Evolutionary conservation across 352 stramenopile genomes (phyloP).

Genomic region (Phytophthora hibernalis): DNA sequence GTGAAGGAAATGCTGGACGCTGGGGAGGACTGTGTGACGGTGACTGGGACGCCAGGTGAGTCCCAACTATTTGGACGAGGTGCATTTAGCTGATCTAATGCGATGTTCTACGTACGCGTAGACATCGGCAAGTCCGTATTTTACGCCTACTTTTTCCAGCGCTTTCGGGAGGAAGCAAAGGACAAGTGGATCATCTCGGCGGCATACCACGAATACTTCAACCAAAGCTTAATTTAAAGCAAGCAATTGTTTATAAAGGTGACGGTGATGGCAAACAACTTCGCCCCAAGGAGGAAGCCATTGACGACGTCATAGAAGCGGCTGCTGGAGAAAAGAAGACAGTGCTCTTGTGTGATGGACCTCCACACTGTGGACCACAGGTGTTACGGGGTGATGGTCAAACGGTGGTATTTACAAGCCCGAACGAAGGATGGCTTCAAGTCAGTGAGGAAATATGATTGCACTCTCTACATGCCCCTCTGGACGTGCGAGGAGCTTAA

Average conservation of each 20-base stretch:
- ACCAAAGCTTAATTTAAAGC: too few species aligned
- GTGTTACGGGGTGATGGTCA: background rate
- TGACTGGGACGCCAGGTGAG: slow-evolving; percentile 5
- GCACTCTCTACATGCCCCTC: slow-evolving; percentile 9
- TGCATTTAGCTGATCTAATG: too few species aligned
- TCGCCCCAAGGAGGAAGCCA: too few species aligned
- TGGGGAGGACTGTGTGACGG: slow-evolving; percentile 1
- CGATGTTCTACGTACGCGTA: slow-evolving; percentile 1
- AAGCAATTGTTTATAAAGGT: background rate
- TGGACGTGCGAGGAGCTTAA: slow-evolving; percentile 11
- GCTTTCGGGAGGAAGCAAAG: background rate
- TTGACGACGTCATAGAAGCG: too few species aligned
- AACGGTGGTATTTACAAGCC: slow-evolving; percentile 12
- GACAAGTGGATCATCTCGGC: slow-evolving; percentile 8
- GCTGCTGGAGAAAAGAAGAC: too few species aligned
- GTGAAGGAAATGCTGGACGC: background rate
- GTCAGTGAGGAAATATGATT: background rate
- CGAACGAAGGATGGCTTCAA: slow-evolving; percentile 1
- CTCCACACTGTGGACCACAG: background rate
- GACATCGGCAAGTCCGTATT: slow-evolving; percentile 14
- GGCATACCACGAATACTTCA: too few species aligned
- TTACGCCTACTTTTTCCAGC: slow-evolving; percentile 5
- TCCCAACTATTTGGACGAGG: too few species aligned
- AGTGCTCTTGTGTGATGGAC: slow-evolving; percentile 10
- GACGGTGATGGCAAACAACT: too few species aligned